A percentile compares a stretch with the other conserved stretches of the same genome.
Evolutionary conservation across 2,329 filamentous ascomycete genomes (phyloP).

Genomic region (Aureobasidium sp.): DNA sequence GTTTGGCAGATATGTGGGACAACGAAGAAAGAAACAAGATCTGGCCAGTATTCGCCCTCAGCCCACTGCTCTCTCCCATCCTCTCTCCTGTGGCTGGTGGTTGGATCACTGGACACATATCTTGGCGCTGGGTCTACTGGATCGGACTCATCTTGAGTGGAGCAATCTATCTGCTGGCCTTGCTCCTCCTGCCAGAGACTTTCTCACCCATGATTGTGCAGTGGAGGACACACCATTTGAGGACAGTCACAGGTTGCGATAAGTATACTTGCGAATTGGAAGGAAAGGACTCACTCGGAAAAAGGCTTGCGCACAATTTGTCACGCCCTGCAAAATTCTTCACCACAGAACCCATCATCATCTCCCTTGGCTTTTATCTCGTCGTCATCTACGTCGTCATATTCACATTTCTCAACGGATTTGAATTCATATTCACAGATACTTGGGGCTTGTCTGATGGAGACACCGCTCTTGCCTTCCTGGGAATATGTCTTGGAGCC

Average conservation of each 20-base stretch:
- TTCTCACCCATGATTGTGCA: slow-evolving; percentile 46
- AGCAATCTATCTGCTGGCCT: slow-evolving; percentile 30
- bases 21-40: slow-evolving; percentile 28
- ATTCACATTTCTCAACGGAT: slow-evolving; percentile 61
- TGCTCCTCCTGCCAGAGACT: slow-evolving; percentile 57
- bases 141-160: slow-evolving; percentile 39
- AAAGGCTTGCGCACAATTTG: slow-evolving; percentile 26
- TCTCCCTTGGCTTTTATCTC: slow-evolving; percentile 57
- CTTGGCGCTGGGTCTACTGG: slow-evolving; percentile 47
- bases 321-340: slow-evolving; percentile 29
- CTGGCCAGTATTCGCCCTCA: slow-evolving; percentile 30
- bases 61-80: slow-evolving; percentile 23
- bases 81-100: slow-evolving; percentile 27
- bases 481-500: slow-evolving; percentile 48
- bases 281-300: slow-evolving; percentile 22
- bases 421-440: slow-evolving; percentile 53
- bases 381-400: slow-evolving; percentile 59
- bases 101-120: slow-evolving; percentile 25
- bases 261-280: slow-evolving; percentile 29
- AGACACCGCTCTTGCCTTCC: slow-evolving; percentile 49
- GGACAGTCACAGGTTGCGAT: slow-evolving; percentile 30
- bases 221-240: slow-evolving; percentile 41
- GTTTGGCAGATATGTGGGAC: slow-evolving; percentile 32
- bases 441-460: slow-evolving; percentile 50
- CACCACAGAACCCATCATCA: slow-evolving; percentile 46